A percentile compares a stretch with the other conserved stretches of the same genome.
These are phyloP conservation scores for Pyricularia grisea DNA, from an alignment of 2,329 filamentous ascomycete species.

Conservation along the genomic window DNA sequence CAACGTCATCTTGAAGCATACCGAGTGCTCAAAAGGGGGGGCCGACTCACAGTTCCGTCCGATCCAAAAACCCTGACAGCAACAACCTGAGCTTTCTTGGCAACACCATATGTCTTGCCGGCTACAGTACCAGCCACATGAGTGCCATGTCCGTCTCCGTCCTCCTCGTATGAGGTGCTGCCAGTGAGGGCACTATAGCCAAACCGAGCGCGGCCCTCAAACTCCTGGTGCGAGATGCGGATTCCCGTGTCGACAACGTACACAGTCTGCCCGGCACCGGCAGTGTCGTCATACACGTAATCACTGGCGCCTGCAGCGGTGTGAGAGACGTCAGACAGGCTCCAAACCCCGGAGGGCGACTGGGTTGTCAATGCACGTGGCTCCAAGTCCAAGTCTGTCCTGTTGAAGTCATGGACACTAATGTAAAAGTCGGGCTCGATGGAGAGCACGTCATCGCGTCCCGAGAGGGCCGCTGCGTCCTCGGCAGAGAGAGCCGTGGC, in stretches of 20 bases:
- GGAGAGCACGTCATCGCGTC: slow-evolving; percentile 20
- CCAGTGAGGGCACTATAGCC: slow-evolving; percentile 38
- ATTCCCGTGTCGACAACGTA: slow-evolving; percentile 62
- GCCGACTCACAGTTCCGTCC: slow-evolving; percentile 24
- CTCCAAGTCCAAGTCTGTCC: slow-evolving; percentile 27
- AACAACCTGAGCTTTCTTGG: slow-evolving; percentile 44
- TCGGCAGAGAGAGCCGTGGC: slow-evolving; percentile 27
- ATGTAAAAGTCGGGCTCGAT: slow-evolving; percentile 31
- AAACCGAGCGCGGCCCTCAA: slow-evolving; percentile 43
- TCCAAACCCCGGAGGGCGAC: slow-evolving; percentile 39
- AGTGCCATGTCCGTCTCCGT: slow-evolving; percentile 54
- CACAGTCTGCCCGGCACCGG: slow-evolving; percentile 45
- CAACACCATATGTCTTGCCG: slow-evolving; percentile 51
- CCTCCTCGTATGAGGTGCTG: slow-evolving; percentile 24
- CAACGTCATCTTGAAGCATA: background rate
- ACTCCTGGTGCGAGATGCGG: slow-evolving; percentile 42
- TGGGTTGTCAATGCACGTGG: slow-evolving; percentile 33
- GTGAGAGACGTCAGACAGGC: slow-evolving; percentile 46
- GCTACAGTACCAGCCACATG: slow-evolving; percentile 57
- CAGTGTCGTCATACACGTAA: slow-evolving; percentile 43
- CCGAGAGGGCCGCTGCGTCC: slow-evolving; percentile 24
- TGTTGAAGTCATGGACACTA: slow-evolving; percentile 14
- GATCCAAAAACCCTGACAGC: slow-evolving; percentile 52
- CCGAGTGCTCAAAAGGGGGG: background rate
- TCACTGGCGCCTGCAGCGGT: slow-evolving; percentile 19